Base-by-base conservation (phyloP, 108 stramenopile genomes). In the Skeletonema costatum region DNA sequence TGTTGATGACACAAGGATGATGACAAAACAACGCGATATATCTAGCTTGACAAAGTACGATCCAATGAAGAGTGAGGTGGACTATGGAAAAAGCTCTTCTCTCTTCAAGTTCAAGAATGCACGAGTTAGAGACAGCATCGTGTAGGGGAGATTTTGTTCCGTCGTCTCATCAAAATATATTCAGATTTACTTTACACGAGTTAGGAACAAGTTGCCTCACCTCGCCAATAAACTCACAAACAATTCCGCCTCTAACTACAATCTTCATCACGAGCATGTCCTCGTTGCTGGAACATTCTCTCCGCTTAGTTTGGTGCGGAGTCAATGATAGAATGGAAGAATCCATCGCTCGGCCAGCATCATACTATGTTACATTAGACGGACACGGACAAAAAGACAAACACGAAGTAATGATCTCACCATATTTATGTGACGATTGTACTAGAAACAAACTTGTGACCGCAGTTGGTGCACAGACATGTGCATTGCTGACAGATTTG, bases 361-460 rank as follows among this genome's bases (percentile, higher is more conserved):
- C 67, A 19, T 91, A 85, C 68, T 91, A 85, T 70, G 90, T 89
- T 3, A 91, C 90, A 2, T 53, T 91, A 38, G 90, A 91, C 70
- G 90, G 90, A 2, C 88, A 89, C 64, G 88, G 90, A 12, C 90
- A 91, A 61, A 79, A 83, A 46, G 70, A 88, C 44, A 78, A 85
- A 66, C 90, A 91, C 63, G 83, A 91, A 61, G 46, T 91, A 16
- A 66, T 91, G 30, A 60, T 91, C 14, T 78, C 87, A 58, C 85
- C 87, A 19, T 87, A 85, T 63, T 42, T 85, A 33, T n/a, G 70
- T 32, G 62, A 81, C 33, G 76, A 33, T 32, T 35, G 5, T 32
- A 74, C 64, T 39, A 71, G 58, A 58, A 89, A 89, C 68, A 44
- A 41, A 33, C 59, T 90, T 11, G 68, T 87, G 13, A 25, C 44